These are phyloP conservation scores for Irpex rosettiformis DNA, from an alignment of 1,284 basidiomycete species.

Conservation along the genomic window DNA sequence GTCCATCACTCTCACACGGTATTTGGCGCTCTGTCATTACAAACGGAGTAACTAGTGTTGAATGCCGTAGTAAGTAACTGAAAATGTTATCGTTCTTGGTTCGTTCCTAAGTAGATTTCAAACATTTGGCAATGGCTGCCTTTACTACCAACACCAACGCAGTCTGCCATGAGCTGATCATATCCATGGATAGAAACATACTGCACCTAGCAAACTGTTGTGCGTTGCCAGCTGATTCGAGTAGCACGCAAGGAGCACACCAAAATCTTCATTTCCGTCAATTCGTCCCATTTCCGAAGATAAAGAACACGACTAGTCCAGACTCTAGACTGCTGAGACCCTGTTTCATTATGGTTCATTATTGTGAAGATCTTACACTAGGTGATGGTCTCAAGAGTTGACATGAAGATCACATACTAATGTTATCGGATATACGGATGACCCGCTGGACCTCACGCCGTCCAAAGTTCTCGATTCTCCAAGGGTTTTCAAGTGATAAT, in stretches of 20 bases:
- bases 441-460: too few species aligned
- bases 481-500: too few species aligned
- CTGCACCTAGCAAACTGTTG: too few species aligned
- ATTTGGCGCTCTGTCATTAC: background rate
- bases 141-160: too few species aligned
- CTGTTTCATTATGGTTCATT: background rate
- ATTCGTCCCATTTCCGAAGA: background rate
- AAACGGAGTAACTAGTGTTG: background rate
- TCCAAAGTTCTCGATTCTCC: too few species aligned
- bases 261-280: background rate
- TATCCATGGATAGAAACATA: too few species aligned
- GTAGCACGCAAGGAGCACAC: too few species aligned
- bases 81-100: background rate
- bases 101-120: too few species aligned
- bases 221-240: too few species aligned
- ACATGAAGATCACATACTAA: background rate
- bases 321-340: background rate
- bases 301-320: background rate
- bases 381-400: background rate
- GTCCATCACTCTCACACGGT: background rate
- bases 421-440: background rate
- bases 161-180: too few species aligned
- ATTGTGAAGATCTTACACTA: background rate
- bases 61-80: background rate
- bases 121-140: too few species aligned